Base-by-base conservation (phyloP, 257 asterid genomes). In the Plantago ovata region DNA sequence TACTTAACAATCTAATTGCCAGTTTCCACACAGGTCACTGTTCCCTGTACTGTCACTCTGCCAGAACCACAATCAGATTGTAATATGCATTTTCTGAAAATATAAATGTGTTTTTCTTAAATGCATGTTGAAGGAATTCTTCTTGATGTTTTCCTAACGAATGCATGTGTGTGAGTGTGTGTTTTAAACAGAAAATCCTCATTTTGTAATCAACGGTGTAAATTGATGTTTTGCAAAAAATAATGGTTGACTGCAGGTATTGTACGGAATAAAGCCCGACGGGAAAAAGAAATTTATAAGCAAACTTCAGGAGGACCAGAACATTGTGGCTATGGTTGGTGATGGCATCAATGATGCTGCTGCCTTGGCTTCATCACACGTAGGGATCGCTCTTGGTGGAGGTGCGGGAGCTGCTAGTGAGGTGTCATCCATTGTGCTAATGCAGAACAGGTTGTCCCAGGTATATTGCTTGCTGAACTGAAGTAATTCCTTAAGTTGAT, bases 281-380 rank as follows among this genome's bases (percentile, higher is more conserved):
- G 81, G 81, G 61, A 93, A 93, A 58, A 89, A 76, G 77, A 80
- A 71, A 67, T 93, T 93, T 65, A 81, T 93, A 45, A 74, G 72
- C 69, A 67, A 60, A 72, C 95, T 93, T 63, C 89, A 81, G 80
- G 72, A 77, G 60, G 81, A 76, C 58, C 79, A 78, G 68, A 79
- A 78, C 48, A 62, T 89, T 72, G 99, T 93, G 41, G 96, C 99
- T 69, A 93, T 93, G 99, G 99, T 93, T 55, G 99, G 99, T 47
- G 99, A 93, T 70, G 99, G 99, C 62, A 89, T 93, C 56, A 93
- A 93, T 72, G 99, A 93, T 67, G 89, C 97, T 62, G 99, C 99
- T 72, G 99, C 99, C 64, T 74, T 93, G 67, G 97, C 99, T 69
- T 73, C 87, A 62, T 81, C 99, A 19, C 94, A 93, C 67, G 96